These are phyloP conservation scores for Schoenoplectus tabernaemontani DNA, from an alignment of 202 grass and related monocot genomes.

Conservation along the genomic window DNA sequence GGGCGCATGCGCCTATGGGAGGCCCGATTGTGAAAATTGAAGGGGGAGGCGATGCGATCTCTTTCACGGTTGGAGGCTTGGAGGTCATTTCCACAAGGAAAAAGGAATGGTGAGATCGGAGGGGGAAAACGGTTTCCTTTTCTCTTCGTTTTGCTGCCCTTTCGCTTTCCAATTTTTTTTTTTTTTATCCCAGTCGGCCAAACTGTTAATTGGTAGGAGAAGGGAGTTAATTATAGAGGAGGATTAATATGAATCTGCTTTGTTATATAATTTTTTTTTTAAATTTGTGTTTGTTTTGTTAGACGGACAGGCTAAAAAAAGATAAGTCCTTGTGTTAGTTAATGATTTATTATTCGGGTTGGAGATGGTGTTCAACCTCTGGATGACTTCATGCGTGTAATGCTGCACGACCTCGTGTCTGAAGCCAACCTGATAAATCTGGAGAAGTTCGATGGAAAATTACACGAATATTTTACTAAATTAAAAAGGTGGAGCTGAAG, in stretches of 20 bases:
- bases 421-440: too few relatives aligned
- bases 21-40: constrained; percentile 7
- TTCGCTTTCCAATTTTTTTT: constrained; percentile 2
- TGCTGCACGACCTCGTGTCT: too few relatives aligned
- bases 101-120: neutral
- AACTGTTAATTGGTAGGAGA: neutral
- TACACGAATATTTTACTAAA: neutral
- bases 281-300: neutral
- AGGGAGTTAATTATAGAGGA: neutral
- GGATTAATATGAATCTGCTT: neutral
- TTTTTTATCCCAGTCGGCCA: neutral
- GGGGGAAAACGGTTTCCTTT: neutral
- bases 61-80: constrained; percentile 5
- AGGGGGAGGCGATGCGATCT: constrained; percentile 3
- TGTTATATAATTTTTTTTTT: neutral
- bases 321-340: neutral
- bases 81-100: neutral
- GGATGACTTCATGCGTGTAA: too few relatives aligned
- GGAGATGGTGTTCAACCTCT: too few relatives aligned
- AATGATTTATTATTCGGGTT: too few relatives aligned
- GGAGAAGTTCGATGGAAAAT: too few relatives aligned
- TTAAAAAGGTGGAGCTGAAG: too few relatives aligned
- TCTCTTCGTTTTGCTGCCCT: too few relatives aligned
- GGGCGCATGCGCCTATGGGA: neutral
- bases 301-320: constrained; percentile 9